Base-by-base conservation (phyloP, 2,329 filamentous ascomycete genomes). In the Bipolaris cookei region DNA sequence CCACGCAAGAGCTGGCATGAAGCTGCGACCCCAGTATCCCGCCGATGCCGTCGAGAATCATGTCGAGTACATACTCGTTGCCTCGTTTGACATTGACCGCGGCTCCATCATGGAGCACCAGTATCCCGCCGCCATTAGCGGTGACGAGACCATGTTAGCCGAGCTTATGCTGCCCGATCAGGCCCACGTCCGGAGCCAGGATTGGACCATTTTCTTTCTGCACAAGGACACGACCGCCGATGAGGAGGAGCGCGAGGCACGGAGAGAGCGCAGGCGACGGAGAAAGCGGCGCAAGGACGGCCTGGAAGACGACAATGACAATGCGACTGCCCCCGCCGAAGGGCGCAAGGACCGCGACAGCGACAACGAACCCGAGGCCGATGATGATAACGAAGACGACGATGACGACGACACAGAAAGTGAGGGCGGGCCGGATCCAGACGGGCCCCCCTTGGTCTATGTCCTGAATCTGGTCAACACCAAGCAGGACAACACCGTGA, bases 181-280 rank as follows among this genome's bases (percentile, higher is more conserved):
- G 78, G 92, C 94, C 20, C 95, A 99, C 78, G 88, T 95, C 59
- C 87, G 95, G 37, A 94, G 90, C 71, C 93, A 98, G 78, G 95
- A 99, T 76, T 99, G 95, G 95, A 99, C 95, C 39, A 97, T 98
- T 53, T 99, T 99, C 81, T 99, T 99, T 75, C 77, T 99, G 54
- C 95, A 99, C 80, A 98, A 98, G 76, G 95, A 99, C 75, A 91
- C 89, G 3, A 93, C 87, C 58, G 87, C 89, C 58, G 90, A 94
- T 55, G 93, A 96, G 58, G 89, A 91, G 66, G 82, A 82, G 59
- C 81, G 80, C 52, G 82, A 82, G 37, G 88, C 84, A 80, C 83
- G 69, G 81, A 81, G 67, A 81, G 84, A 82, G 65, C 79, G 83
- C 67, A 81, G 86, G 54, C 82, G 80, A 61, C 81, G 80, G 58